Evolutionary conservation across 2,329 filamentous ascomycete genomes (phyloP).

Genomic region (Alternaria infectoria): DNA sequence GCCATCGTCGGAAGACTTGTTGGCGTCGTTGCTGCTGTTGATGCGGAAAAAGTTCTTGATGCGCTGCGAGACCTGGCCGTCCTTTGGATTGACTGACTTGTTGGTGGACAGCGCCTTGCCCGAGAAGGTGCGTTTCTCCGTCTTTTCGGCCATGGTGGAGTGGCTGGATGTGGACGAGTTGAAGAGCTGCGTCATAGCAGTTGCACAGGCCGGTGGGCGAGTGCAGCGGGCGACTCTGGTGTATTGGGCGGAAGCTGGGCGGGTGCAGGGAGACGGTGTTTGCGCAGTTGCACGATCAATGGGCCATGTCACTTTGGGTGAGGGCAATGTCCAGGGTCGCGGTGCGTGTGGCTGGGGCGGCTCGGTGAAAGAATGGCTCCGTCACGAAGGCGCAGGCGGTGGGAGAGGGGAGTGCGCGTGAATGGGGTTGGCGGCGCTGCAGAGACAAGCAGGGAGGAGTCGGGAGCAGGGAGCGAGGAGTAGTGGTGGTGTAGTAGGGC

Average conservation of each 20-base stretch:
- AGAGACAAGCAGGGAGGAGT: conserved; percentile 6
- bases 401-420: background rate
- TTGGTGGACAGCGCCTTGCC: conserved; percentile 55
- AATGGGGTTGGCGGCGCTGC: background rate
- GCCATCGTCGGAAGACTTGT: conserved; percentile 49
- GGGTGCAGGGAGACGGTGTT: conserved; percentile 16
- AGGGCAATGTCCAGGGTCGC: conserved; percentile 8
- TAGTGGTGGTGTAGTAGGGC: conserved; percentile 8
- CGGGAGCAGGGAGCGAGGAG: conserved; percentile 5
- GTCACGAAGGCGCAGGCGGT: conserved; percentile 12
- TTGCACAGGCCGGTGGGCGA: conserved; percentile 4
- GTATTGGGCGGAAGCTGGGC: background rate
- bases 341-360: conserved; percentile 31
- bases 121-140: conserved; percentile 58
- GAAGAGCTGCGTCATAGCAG: conserved; percentile 53
- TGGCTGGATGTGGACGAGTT: conserved; percentile 46
- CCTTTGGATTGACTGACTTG: conserved; percentile 56
- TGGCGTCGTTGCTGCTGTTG: conserved; percentile 59
- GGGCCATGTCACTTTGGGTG: conserved; percentile 40
- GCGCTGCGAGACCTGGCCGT: conserved; percentile 65
- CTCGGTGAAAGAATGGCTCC: conserved; percentile 37
- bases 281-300: conserved; percentile 36
- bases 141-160: conserved; percentile 52
- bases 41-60: conserved; percentile 75
- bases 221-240: conserved; percentile 1